Conservation (phyloP, 2,329 filamentous ascomycete species). For the Fusarium begoniae region DNA sequence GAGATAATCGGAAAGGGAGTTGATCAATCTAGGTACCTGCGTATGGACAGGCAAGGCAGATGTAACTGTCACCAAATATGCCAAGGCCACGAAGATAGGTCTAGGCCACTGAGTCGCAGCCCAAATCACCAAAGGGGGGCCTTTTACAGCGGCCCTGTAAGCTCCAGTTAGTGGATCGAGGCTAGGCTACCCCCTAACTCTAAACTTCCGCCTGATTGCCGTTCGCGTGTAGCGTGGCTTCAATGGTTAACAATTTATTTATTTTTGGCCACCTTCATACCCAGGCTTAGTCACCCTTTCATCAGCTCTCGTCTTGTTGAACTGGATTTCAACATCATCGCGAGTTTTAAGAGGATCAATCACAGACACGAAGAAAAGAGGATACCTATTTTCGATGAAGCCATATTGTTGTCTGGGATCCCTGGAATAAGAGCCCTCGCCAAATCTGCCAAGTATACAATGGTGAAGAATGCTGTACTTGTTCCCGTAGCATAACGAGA, state of each 20-base stretch:
- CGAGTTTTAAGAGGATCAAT: background rate
- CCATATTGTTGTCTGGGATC: no score
- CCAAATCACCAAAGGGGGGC: constrained; percentile 10
- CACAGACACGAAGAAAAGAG: background rate
- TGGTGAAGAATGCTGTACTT: constrained; percentile 22
- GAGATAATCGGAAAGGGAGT: constrained; percentile 28
- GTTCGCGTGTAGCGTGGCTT: constrained; percentile 35
- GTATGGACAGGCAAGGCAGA: constrained; percentile 31
- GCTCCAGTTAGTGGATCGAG: constrained; percentile 7
- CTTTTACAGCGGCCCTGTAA: constrained; percentile 15
- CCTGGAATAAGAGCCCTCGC: background rate
- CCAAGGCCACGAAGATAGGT: constrained; percentile 39
- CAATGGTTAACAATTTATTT: constrained; percentile 40
- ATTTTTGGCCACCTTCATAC: background rate
- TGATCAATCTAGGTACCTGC: constrained; percentile 11
- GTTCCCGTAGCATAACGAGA: background rate
- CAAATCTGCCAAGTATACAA: background rate
- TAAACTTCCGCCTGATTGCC: constrained; percentile 41
- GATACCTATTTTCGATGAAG: background rate
- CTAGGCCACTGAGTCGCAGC: constrained; percentile 18
- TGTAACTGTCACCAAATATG: constrained; percentile 36
- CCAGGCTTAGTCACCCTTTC: constrained; percentile 37
- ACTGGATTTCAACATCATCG: constrained; percentile 12
- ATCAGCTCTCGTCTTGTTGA: background rate
- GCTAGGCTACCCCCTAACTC: constrained; percentile 24